These are phyloP conservation scores for Rhamnella rubrinervis DNA, from an alignment of 331 rosid species.

Conservation along the genomic window DNA sequence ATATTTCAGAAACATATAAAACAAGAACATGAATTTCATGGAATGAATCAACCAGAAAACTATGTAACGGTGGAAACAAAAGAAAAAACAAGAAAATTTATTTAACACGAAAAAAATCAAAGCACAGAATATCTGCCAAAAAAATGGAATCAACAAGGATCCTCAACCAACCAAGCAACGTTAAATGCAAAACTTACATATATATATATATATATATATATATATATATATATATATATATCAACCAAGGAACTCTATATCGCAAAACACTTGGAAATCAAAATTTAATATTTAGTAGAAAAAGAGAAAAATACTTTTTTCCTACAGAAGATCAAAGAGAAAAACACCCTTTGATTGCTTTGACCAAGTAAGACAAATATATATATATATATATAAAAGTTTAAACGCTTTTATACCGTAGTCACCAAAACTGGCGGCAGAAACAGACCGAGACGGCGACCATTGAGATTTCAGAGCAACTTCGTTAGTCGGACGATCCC, in stretches of 20 bases:
- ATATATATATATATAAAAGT: background rate
- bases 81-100: background rate
- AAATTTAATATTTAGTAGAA: background rate
- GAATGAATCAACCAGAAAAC: no score
- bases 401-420: slow-evolving; percentile 30
- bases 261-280: background rate
- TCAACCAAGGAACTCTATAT: no score
- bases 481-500: slow-evolving; percentile 34
- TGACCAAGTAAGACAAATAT: background rate
- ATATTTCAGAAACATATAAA: no score
- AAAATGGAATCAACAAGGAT: background rate
- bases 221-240: no score
- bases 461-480: slow-evolving; percentile 40
- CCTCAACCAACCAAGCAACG: background rate
- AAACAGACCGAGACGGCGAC: slow-evolving; percentile 50
- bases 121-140: background rate
- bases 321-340: background rate
- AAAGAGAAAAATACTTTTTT: background rate
- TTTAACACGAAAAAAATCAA: background rate
- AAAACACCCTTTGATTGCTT: slow-evolving; percentile 1
- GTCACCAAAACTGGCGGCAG: slow-evolving; percentile 36
- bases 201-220: no score
- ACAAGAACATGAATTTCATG: no score
- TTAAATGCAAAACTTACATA: no score
- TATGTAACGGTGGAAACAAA: no score